These are phyloP conservation scores for Solanum clarkiae DNA, from an alignment of 257 asterid genomes.

Conservation along the genomic window DNA sequence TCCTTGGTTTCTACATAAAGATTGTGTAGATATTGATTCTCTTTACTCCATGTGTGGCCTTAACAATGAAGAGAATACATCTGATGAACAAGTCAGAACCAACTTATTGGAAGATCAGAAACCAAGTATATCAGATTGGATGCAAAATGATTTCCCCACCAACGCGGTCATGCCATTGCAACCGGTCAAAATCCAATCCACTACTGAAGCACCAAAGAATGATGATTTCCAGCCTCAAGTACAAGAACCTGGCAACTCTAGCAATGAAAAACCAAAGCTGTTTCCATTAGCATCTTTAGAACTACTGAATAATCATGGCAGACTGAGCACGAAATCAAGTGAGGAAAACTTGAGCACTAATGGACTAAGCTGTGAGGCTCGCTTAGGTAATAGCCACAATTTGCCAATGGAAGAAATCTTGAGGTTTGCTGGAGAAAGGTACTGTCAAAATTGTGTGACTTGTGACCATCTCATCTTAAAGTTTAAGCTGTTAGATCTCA, in stretches of 20 bases:
- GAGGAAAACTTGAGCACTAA: neutral
- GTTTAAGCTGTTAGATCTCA: neutral
- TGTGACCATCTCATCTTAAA: neutral
- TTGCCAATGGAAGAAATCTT: slow-evolving; percentile 36
- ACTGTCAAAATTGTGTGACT: neutral
- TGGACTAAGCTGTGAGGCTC: neutral
- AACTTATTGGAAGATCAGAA: neutral
- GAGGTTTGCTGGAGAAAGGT: slow-evolving; percentile 43
- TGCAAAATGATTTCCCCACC: neutral
- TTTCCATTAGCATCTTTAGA: slow-evolving; percentile 23
- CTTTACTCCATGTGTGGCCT: neutral
- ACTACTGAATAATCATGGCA: slow-evolving; percentile 19
- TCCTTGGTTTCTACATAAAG: neutral
- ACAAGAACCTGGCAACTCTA: slow-evolving; percentile 6
- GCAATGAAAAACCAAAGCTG: slow-evolving; percentile 2
- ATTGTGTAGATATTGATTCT: neutral
- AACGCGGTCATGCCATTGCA: neutral
- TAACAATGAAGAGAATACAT: neutral
- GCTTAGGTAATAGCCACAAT: neutral
- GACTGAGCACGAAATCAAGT: slow-evolving; percentile 7
- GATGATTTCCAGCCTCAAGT: neutral
- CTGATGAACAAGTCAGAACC: neutral
- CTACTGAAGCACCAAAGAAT: neutral
- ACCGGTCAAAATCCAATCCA: neutral
- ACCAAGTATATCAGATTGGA: neutral